These are phyloP conservation scores for Pistacia integerrima DNA, from an alignment of 345 rosid genomes.

Conservation along the genomic window DNA sequence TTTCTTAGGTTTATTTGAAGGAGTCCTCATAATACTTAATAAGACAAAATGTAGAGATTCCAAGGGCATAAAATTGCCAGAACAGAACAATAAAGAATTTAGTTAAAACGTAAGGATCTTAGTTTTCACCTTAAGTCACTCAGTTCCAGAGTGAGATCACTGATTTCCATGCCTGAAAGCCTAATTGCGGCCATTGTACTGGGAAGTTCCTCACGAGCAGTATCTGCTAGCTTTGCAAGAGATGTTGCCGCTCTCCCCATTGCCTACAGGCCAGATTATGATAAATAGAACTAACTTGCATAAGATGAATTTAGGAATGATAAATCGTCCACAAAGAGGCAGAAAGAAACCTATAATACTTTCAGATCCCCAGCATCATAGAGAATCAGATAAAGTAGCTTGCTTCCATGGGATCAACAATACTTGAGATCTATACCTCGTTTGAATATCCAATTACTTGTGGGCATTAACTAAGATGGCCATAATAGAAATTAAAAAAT, in stretches of 20 bases:
- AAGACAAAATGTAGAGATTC: neutral
- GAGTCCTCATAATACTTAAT: neutral
- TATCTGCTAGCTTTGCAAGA: conserved; percentile 84
- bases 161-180: conserved; percentile 97
- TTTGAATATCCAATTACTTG: neutral
- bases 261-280: conserved; percentile 45
- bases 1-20: neutral
- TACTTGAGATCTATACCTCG: neutral
- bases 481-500: neutral
- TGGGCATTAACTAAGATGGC: neutral
- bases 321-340: neutral
- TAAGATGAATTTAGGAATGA: neutral
- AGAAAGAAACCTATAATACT: neutral
- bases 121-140: conserved; percentile 77
- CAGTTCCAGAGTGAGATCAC: conserved; percentile 91
- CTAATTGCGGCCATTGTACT: conserved; percentile 92
- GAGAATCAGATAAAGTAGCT: neutral
- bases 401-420: neutral
- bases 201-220: conserved; percentile 93
- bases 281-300: neutral
- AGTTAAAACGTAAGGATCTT: neutral
- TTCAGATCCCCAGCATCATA: neutral
- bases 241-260: conserved; percentile 88
- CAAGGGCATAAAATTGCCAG: neutral
- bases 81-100: neutral